Evolutionary conservation across 2,329 filamentous ascomycete genomes (phyloP).

Genomic region (Ceratocystis colombiana): DNA sequence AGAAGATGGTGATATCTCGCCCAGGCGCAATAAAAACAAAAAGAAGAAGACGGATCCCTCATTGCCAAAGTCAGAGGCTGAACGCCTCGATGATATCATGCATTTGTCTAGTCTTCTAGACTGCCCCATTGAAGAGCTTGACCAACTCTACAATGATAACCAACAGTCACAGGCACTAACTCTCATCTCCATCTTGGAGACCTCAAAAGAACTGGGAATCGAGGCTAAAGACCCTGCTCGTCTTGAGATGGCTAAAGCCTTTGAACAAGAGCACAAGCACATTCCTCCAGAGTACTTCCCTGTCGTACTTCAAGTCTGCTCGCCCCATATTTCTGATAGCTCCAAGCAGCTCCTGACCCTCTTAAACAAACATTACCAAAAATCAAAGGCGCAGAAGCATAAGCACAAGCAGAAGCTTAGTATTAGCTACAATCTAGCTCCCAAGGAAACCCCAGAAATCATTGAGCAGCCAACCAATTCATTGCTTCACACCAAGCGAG

Average conservation of each 20-base stretch:
- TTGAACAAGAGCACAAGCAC: slow-evolving; percentile 35
- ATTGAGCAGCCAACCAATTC: slow-evolving; percentile 4
- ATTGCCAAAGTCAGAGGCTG: background rate
- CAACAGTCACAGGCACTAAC: slow-evolving; percentile 35
- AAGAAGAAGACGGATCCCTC: slow-evolving; percentile 32
- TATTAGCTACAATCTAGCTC: slow-evolving; percentile 35
- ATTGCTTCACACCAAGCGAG: background rate
- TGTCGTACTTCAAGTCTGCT: slow-evolving; percentile 36
- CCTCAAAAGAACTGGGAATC: slow-evolving; percentile 36
- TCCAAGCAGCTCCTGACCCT: slow-evolving; percentile 36
- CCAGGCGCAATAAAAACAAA: slow-evolving; percentile 34
- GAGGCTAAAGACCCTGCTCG: slow-evolving; percentile 31
- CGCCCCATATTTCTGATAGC: slow-evolving; percentile 32
- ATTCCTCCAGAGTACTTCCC: slow-evolving; percentile 38
- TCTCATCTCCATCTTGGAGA: slow-evolving; percentile 37
- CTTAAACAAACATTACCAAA: slow-evolving; percentile 37
- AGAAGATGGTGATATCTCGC: slow-evolving; percentile 35
- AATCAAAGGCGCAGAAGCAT: slow-evolving; percentile 33
- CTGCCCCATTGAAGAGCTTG: slow-evolving; percentile 36
- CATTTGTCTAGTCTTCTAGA: slow-evolving; percentile 39
- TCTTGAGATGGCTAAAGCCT: slow-evolving; percentile 31
- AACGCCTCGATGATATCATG: slow-evolving; percentile 33
- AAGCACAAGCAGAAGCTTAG: slow-evolving; percentile 29
- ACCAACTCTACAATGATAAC: slow-evolving; percentile 35
- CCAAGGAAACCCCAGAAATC: slow-evolving; percentile 30